These are phyloP conservation scores for Malassezia psittaci DNA, from an alignment of 1,284 basidiomycete species.

Conservation along the genomic window DNA sequence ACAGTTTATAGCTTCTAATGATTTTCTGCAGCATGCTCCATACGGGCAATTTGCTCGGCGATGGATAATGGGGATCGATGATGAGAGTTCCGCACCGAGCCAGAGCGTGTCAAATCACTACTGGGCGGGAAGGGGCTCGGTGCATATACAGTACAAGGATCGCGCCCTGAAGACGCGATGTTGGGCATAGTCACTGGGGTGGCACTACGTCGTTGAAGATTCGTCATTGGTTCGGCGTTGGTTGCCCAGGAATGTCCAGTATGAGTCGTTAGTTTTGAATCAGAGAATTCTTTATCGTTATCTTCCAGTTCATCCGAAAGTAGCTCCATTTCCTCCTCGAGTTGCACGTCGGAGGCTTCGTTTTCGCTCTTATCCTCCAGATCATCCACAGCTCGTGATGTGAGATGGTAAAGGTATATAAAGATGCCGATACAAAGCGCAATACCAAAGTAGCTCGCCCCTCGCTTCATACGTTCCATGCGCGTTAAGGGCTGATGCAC, in stretches of 20 bases:
- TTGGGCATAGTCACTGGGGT: background rate
- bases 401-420: conserved; percentile 66
- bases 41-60: conserved; percentile 3
- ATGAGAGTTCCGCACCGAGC: background rate
- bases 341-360: background rate
- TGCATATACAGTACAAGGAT: background rate
- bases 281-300: background rate
- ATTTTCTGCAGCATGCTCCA: conserved; percentile 14
- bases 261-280: background rate
- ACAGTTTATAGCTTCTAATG: background rate
- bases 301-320: conserved; percentile 6
- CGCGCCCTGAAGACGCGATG: background rate
- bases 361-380: conserved; percentile 50
- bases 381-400: conserved; percentile 67
- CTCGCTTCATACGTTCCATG: conserved; percentile 55
- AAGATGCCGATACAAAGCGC: conserved; percentile 64
- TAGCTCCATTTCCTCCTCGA: conserved; percentile 9
- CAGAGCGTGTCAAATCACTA: background rate
- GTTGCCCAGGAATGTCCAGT: background rate
- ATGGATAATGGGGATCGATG: background rate
- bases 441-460: conserved; percentile 63
- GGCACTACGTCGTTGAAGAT: background rate
- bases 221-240: background rate
- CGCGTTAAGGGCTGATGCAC: conserved; percentile 4
- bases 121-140: conserved; percentile 1